Conservation (phyloP, 2,329 filamentous ascomycete genomes). For the Trichoderma lentiforme region DNA sequence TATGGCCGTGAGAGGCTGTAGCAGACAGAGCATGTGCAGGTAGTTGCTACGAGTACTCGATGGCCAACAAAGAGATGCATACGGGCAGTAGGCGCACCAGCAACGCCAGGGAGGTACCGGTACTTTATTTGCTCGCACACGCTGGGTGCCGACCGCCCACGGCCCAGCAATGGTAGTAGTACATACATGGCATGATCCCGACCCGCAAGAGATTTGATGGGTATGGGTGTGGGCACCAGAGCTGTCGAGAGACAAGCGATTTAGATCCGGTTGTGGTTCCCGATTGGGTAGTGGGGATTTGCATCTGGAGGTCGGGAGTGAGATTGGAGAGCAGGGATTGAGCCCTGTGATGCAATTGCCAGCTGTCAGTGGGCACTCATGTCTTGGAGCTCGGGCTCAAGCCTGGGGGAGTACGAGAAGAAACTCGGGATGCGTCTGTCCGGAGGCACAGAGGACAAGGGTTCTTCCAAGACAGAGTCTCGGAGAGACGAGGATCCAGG, state of each 20-base stretch:
- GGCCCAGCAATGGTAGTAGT: not conserved
- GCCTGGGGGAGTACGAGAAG: not conserved
- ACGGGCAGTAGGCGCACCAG: not conserved
- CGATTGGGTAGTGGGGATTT: slow-evolving; percentile 5
- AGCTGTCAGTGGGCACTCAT: slow-evolving; percentile 18
- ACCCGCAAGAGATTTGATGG: slow-evolving; percentile 2
- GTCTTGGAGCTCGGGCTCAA: not conserved
- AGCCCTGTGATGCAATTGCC: slow-evolving; percentile 17
- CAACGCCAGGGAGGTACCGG: not conserved
- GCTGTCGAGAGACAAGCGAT: slow-evolving; percentile 16
- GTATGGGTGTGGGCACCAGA: not conserved
- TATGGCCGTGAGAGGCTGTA: not conserved
- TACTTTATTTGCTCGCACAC: not conserved
- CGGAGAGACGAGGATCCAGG: not conserved
- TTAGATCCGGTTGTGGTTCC: slow-evolving; percentile 17
- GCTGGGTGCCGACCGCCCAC: not conserved
- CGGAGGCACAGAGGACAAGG: not conserved
- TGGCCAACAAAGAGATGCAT: slow-evolving; percentile 7
- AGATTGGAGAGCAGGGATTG: slow-evolving; percentile 13
- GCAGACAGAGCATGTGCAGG: not conserved
- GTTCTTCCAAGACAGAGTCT: slow-evolving; percentile 9
- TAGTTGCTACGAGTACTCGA: not conserved
- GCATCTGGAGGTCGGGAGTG: slow-evolving; percentile 7
- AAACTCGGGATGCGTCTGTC: not conserved
- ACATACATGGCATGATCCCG: not conserved